Percentiles rank a stretch among this genome's conserved stretches.
These are phyloP conservation scores for Trichoderma sp. DNA, from an alignment of 2,329 filamentous ascomycete species.

Conservation along the genomic window DNA sequence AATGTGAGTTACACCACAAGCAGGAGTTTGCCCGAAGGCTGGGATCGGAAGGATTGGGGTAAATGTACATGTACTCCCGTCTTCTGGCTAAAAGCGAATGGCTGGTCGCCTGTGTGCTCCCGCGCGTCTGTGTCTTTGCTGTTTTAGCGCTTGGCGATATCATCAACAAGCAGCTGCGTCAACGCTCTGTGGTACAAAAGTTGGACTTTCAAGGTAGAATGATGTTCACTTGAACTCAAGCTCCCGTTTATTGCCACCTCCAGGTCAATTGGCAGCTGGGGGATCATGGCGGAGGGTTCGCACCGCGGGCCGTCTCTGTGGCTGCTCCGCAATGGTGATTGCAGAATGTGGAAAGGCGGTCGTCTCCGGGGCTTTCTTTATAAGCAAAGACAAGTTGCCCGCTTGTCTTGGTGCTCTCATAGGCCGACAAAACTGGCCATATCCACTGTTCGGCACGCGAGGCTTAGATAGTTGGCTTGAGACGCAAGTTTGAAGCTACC, in stretches of 20 bases:
- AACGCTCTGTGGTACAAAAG: not conserved
- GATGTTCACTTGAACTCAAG: not conserved
- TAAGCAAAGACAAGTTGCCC: not conserved
- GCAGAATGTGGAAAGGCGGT: not conserved
- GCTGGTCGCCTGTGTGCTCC: not conserved
- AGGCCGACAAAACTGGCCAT: not conserved
- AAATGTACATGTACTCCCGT: conserved; percentile 2
- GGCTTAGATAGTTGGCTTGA: conserved; percentile 15
- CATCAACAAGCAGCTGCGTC: not conserved
- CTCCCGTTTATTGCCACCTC: not conserved
- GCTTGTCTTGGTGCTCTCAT: not conserved
- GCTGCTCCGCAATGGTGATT: conserved; percentile 12
- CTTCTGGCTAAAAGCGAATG: conserved; percentile 13
- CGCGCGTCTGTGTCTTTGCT: conserved; percentile 3
- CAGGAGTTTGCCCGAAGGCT: conserved; percentile 13
- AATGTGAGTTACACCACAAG: not conserved
- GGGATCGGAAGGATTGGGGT: conserved; percentile 14
- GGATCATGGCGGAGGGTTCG: conserved; percentile 3
- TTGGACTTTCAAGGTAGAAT: not conserved
- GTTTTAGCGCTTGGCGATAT: not conserved
- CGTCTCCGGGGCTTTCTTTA: not conserved
- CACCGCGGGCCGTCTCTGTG: conserved; percentile 13
- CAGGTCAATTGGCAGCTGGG: not conserved
- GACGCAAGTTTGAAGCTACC: conserved; percentile 24
- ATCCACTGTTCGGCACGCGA: conserved; percentile 20